phyloP scores from a whole-genome alignment of 2,329 filamentous ascomycete species.

The Xylariaceae sp. region DNA sequence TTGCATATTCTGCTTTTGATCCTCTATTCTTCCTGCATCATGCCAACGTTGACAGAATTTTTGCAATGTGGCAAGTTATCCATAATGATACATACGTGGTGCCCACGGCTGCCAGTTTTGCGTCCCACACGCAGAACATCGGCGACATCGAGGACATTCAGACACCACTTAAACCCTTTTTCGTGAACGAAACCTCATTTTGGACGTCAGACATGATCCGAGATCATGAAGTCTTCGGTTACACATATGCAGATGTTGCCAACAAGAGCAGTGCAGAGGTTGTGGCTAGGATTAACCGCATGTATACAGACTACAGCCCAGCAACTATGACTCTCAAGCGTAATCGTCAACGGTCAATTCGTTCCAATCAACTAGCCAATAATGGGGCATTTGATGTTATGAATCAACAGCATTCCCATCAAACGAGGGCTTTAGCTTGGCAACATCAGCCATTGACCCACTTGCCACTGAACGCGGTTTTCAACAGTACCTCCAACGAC shows the following conservation, averaged over 20 bases:
- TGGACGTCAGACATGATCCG: slow-evolving; percentile 71
- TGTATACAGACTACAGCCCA: slow-evolving; percentile 61
- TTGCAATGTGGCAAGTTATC: slow-evolving; percentile 78
- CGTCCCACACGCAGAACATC: slow-evolving; percentile 64
- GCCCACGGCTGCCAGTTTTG: slow-evolving; percentile 58
- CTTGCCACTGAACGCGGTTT: slow-evolving; percentile 42
- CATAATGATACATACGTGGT: slow-evolving; percentile 72
- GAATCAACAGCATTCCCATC: neutral
- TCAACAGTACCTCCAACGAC: slow-evolving; percentile 45
- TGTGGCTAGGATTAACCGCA: slow-evolving; percentile 60
- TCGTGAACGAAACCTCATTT: slow-evolving; percentile 63
- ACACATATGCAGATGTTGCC: slow-evolving; percentile 73
- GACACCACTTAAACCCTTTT: slow-evolving; percentile 72
- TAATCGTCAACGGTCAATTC: slow-evolving; percentile 4
- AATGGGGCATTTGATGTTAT: neutral
- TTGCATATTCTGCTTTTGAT: slow-evolving; percentile 77
- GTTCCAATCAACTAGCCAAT: neutral
- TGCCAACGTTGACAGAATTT: slow-evolving; percentile 74
- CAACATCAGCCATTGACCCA: slow-evolving; percentile 28
- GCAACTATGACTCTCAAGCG: slow-evolving; percentile 39
- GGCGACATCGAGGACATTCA: slow-evolving; percentile 60
- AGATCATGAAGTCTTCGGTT: slow-evolving; percentile 68
- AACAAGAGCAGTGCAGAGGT: slow-evolving; percentile 52
- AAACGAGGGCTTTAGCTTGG: slow-evolving; percentile 30
- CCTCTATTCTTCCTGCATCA: slow-evolving; percentile 82